Evolutionary conservation across 768 basidiomycete genomes (phyloP).

Genomic region (Gymnopilus junonius): DNA sequence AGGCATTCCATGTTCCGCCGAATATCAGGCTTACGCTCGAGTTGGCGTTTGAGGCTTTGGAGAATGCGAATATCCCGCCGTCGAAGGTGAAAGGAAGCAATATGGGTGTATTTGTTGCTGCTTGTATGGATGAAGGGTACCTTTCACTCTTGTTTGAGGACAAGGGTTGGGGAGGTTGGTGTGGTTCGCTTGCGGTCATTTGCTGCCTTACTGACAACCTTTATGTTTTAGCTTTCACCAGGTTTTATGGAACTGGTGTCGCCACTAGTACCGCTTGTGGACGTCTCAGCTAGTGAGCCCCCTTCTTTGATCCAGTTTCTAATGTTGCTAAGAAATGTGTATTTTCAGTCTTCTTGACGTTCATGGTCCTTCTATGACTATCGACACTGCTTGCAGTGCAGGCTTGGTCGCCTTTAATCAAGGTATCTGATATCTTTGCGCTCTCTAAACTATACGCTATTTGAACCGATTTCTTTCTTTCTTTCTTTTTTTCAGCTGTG

Average conservation of each 20-base stretch:
- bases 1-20: constrained; percentile 36
- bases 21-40: constrained; percentile 37
- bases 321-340: background rate
- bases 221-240: constrained; percentile 30
- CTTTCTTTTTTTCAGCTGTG: constrained; percentile 26
- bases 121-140: constrained; percentile 37
- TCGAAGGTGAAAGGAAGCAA: constrained; percentile 36
- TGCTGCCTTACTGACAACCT: background rate
- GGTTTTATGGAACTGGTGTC: constrained; percentile 37
- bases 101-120: constrained; percentile 37
- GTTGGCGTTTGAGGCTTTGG: constrained; percentile 38
- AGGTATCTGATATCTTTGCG: constrained; percentile 21
- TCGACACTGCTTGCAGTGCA: constrained; percentile 40
- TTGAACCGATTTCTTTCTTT: background rate
- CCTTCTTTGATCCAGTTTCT: background rate
- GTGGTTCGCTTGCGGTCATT: background rate
- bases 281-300: constrained; percentile 39
- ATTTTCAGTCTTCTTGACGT: constrained; percentile 35
- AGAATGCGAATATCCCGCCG: constrained; percentile 38
- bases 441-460: background rate
- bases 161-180: constrained; percentile 35
- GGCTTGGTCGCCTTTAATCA: constrained; percentile 38
- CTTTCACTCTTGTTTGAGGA: constrained; percentile 32
- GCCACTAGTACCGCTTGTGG: constrained; percentile 38
- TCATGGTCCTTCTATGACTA: constrained; percentile 37